Evolutionary conservation across 2,329 filamentous ascomycete genomes (phyloP).

Genomic region (Penicillium sp.): DNA sequence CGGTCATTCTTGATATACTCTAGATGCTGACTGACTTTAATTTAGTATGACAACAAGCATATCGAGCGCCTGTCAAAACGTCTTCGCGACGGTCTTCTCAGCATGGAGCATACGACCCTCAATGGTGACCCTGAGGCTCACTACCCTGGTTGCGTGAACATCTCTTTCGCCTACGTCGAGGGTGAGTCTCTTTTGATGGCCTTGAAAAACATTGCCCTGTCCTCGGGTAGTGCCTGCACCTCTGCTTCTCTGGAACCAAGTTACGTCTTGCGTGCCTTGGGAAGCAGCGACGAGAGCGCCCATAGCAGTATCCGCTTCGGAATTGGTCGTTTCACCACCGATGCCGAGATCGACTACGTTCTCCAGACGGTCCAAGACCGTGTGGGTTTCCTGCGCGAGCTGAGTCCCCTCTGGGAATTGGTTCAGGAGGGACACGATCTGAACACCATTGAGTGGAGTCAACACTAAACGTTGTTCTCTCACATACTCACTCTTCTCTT

Average conservation of each 20-base stretch:
- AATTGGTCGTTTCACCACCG: slow-evolving; percentile 93
- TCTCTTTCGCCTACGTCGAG: slow-evolving; percentile 97
- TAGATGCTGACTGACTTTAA: slow-evolving; percentile 6
- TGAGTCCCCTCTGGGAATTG: slow-evolving; percentile 94
- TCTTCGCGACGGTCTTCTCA: slow-evolving; percentile 71
- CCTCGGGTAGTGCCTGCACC: slow-evolving; percentile 93
- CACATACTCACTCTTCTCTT: no score
- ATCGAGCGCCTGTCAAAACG: slow-evolving; percentile 78
- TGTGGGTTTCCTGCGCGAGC: slow-evolving; percentile 85
- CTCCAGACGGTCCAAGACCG: slow-evolving; percentile 87
- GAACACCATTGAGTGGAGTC: slow-evolving; percentile 96
- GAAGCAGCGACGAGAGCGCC: slow-evolving; percentile 93
- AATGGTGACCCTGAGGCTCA: slow-evolving; percentile 80
- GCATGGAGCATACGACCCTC: slow-evolving; percentile 85
- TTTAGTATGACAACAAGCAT: slow-evolving; percentile 83
- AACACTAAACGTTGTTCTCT: slow-evolving; percentile 58
- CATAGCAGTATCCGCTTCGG: slow-evolving; percentile 98
- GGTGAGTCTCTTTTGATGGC: slow-evolving; percentile 98
- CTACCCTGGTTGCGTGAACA: slow-evolving; percentile 95
- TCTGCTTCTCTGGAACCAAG: slow-evolving; percentile 94
- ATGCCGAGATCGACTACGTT: slow-evolving; percentile 94
- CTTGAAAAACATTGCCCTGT: slow-evolving; percentile 93
- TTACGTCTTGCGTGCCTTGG: slow-evolving; percentile 89
- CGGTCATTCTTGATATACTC: no score
- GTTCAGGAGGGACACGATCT: slow-evolving; percentile 95